Evolutionary conservation across 2,329 filamentous ascomycete species (phyloP).

Genomic region (Ciborinia camelliae): DNA sequence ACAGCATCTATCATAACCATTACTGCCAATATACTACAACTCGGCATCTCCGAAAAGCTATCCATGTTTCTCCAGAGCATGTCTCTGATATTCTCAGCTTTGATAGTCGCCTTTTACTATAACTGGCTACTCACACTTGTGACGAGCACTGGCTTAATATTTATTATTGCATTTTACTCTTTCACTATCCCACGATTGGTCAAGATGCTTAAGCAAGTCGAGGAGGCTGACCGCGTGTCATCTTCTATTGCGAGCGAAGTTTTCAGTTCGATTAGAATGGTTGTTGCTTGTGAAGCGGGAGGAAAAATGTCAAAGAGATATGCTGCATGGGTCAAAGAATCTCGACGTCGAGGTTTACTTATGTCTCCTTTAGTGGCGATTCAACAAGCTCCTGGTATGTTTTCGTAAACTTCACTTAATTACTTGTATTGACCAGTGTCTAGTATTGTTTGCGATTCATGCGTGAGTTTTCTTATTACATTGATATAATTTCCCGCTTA

Average conservation of each 20-base stretch:
- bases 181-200: slow-evolving; percentile 55
- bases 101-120: slow-evolving; percentile 52
- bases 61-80: slow-evolving; percentile 55
- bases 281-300: slow-evolving; percentile 61
- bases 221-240: slow-evolving; percentile 53
- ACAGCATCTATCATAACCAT: slow-evolving; percentile 62
- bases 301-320: slow-evolving; percentile 52
- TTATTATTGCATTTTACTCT: slow-evolving; percentile 49
- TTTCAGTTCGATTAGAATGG: slow-evolving; percentile 57
- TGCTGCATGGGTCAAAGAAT: slow-evolving; percentile 51
- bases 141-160: slow-evolving; percentile 52
- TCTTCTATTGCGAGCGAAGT: slow-evolving; percentile 59
- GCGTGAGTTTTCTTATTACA: slow-evolving; percentile 16
- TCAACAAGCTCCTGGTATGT: slow-evolving; percentile 46
- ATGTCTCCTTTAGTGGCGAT: slow-evolving; percentile 34
- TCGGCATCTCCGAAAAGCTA: slow-evolving; percentile 61
- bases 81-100: slow-evolving; percentile 50
- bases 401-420: background rate
- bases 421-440: background rate
- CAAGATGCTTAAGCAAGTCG: slow-evolving; percentile 47
- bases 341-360: slow-evolving; percentile 39
- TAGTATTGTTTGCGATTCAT: slow-evolving; percentile 16
- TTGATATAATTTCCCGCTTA: background rate
- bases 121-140: slow-evolving; percentile 59
- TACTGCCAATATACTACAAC: slow-evolving; percentile 58